These are phyloP conservation scores for Colletotrichum zoysiae DNA, from an alignment of 2,329 filamentous ascomycete species.

Conservation along the genomic window DNA sequence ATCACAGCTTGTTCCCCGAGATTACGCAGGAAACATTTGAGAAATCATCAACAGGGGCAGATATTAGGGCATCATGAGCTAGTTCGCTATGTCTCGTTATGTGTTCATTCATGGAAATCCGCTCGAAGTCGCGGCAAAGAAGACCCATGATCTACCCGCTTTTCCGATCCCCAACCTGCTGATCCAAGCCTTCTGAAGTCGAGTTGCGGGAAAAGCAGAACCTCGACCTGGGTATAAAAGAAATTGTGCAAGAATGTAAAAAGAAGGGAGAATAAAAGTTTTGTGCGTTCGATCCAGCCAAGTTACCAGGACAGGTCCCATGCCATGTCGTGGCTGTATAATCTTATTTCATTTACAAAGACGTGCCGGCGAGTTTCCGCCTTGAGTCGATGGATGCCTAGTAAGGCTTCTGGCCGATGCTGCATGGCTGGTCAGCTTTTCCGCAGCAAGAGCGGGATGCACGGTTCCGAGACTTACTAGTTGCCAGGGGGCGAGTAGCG, in stretches of 20 bases:
- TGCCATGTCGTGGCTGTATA: slow-evolving; percentile 18
- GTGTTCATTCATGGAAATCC: slow-evolving; percentile 17
- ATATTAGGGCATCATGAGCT: slow-evolving; percentile 4
- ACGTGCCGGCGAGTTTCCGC: slow-evolving; percentile 16
- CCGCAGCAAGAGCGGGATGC: neutral
- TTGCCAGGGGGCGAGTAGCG: slow-evolving; percentile 52
- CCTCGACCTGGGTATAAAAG: slow-evolving; percentile 10
- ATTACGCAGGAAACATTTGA: accelerated
- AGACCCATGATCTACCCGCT: neutral
- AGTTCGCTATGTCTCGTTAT: slow-evolving; percentile 25
- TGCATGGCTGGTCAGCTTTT: slow-evolving; percentile 2
- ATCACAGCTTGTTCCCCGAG: neutral
- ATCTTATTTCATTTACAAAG: slow-evolving; percentile 19
- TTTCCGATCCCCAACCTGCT: slow-evolving; percentile 1
- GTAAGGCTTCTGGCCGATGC: slow-evolving; percentile 48
- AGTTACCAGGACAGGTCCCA: neutral
- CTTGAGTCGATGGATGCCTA: slow-evolving; percentile 32
- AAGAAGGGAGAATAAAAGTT: slow-evolving; percentile 9
- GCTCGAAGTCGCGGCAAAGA: slow-evolving; percentile 1
- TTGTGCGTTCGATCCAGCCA: slow-evolving; percentile 24
- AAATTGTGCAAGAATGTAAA: slow-evolving; percentile 35
- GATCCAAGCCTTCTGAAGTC: neutral
- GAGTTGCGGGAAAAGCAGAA: neutral
- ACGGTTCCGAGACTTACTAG: slow-evolving; percentile 37
- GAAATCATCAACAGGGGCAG: neutral